A percentile compares a stretch with the other conserved stretches of the same genome.
Conservation (phyloP, 768 basidiomycete species). For the Coprinellus aureogranulatus region DNA sequence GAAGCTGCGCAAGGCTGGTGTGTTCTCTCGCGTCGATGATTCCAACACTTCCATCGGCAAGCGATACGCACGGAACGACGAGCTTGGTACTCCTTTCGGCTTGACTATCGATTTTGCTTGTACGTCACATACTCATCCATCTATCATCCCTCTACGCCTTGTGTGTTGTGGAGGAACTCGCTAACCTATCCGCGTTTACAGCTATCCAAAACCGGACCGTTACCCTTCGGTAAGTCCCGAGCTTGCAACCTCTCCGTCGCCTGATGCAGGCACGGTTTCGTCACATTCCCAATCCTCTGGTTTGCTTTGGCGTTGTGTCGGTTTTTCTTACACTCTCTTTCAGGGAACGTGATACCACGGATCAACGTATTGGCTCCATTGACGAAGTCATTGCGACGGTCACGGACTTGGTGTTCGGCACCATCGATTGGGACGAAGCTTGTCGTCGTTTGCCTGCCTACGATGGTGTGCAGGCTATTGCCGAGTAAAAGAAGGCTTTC, state of each 20-base stretch:
- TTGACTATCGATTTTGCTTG: constrained; percentile 93
- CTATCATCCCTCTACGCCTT: not conserved
- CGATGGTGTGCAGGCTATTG: constrained; percentile 83
- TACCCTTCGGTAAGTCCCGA: constrained; percentile 75
- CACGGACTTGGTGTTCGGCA: constrained; percentile 72
- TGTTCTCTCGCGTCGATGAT: constrained; percentile 93
- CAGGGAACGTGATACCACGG: constrained; percentile 93
- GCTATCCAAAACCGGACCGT: constrained; percentile 90
- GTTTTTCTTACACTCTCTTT: constrained; percentile 10
- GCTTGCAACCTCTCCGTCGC: constrained; percentile 11
- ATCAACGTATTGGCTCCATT: constrained; percentile 85
- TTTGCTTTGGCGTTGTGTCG: constrained; percentile 3
- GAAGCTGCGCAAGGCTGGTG: constrained; percentile 85
- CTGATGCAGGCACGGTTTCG: constrained; percentile 2
- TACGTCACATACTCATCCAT: constrained; percentile 26
- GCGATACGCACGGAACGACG: constrained; percentile 97
- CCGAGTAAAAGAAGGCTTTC: constrained; percentile 34
- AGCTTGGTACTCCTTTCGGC: constrained; percentile 96
- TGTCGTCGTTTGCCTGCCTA: constrained; percentile 70
- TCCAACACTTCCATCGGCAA: constrained; percentile 94
- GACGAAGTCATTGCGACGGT: constrained; percentile 87
- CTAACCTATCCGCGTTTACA: constrained; percentile 28
- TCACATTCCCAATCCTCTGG: constrained; percentile 8
- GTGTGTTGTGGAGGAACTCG: not conserved
- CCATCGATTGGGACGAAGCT: constrained; percentile 75